Percentiles rank a stretch among this genome's conserved stretches.
phyloP scores from a whole-genome alignment of 805 yeast species.

The Allodekkera sacchari region DNA sequence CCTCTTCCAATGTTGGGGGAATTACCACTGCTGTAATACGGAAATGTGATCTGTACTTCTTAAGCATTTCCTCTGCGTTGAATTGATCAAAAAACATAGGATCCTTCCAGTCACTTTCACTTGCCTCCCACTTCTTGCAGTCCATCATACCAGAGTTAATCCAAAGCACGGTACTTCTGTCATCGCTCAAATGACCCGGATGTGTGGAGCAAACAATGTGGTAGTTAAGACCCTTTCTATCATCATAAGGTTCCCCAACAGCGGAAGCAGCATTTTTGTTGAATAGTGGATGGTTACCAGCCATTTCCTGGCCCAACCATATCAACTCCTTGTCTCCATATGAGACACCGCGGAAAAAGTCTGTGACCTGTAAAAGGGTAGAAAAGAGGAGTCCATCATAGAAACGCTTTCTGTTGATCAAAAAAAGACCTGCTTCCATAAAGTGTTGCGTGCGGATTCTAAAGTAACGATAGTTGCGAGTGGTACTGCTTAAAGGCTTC shows the following conservation, averaged over 20 bases:
- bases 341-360: constrained; percentile 38
- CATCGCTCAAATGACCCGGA: constrained; percentile 53
- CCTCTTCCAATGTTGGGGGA: constrained; percentile 42
- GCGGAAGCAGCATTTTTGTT: constrained; percentile 49
- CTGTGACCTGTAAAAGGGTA: no score
- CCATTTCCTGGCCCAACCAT: constrained; percentile 58
- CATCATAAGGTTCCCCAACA: constrained; percentile 36
- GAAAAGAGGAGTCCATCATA: constrained; percentile 39
- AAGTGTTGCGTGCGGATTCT: constrained; percentile 33
- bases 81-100: no score
- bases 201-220: constrained; percentile 44
- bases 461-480: constrained; percentile 32
- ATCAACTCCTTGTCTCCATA: constrained; percentile 79
- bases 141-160: constrained; percentile 63
- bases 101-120: no score
- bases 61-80: no score
- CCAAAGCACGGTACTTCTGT: constrained; percentile 48
- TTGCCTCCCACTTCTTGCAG: no score
- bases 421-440: constrained; percentile 42
- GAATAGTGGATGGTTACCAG: constrained; percentile 46
- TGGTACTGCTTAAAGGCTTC: constrained; percentile 11
- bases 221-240: constrained; percentile 4
- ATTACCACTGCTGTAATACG: constrained; percentile 37
- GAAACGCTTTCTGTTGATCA: constrained; percentile 40
- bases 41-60: constrained; percentile 31